Percentiles rank a stretch among this genome's conserved stretches.
phyloP scores from a whole-genome alignment of 2,329 filamentous ascomycete species.

The Paraphaeosphaeria sporulosa region DNA sequence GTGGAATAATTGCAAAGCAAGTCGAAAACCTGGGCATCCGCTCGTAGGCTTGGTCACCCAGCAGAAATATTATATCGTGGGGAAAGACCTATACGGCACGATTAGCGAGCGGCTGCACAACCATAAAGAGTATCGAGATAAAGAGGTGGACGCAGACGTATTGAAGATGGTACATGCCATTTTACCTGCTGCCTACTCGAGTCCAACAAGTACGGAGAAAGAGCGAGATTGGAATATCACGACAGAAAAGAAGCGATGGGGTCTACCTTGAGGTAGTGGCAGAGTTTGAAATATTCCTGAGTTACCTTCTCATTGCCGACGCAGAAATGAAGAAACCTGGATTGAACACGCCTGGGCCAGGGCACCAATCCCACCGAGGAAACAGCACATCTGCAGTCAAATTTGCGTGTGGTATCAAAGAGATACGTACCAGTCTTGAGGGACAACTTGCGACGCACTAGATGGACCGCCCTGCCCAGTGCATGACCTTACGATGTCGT shows the following conservation, averaged over 20 bases:
- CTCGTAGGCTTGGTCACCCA: conserved; percentile 7
- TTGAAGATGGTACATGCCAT: conserved; percentile 6
- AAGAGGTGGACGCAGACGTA: conserved; percentile 9
- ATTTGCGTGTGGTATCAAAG: no score
- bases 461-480: not conserved
- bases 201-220: conserved; percentile 1
- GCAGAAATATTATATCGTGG: conserved; percentile 6
- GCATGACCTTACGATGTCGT: not conserved
- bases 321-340: not conserved
- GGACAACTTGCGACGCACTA: no score
- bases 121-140: conserved; percentile 9
- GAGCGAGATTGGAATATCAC: conserved; percentile 2
- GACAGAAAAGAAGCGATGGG: conserved; percentile 13
- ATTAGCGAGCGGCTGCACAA: conserved; percentile 15
- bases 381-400: no score
- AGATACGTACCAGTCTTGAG: no score
- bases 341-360: no score
- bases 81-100: conserved; percentile 10
- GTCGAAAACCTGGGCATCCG: conserved; percentile 5
- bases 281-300: no score
- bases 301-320: no score
- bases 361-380: no score
- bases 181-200: conserved; percentile 3
- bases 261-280: conserved; percentile 7
- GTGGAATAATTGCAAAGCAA: conserved; percentile 10